Percentiles rank a stretch among this genome's conserved stretches.
phyloP scores from a whole-genome alignment of 2,329 filamentous ascomycete species.

The Nothophoma quercina region DNA sequence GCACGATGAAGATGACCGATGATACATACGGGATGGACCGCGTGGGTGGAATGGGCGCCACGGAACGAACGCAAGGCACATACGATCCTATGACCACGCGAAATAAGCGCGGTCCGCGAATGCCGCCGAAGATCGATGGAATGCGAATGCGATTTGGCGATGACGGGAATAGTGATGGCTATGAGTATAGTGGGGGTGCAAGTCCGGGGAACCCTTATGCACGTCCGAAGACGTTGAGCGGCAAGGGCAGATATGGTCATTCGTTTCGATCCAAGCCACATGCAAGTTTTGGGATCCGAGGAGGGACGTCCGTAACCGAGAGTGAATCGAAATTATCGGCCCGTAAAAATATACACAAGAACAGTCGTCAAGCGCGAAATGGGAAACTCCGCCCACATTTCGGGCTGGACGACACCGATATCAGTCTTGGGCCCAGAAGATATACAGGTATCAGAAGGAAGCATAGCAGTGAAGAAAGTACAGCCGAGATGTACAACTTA shows the following conservation, averaged over 20 bases:
- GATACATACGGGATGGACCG: neutral
- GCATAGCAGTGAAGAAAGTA: neutral
- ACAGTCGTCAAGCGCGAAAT: neutral
- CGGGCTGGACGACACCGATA: neutral
- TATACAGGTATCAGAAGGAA: neutral
- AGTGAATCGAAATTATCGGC: neutral
- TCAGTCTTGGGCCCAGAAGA: neutral
- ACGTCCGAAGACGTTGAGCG: slow-evolving; percentile 6
- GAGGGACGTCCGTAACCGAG: neutral
- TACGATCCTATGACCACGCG: slow-evolving; percentile 2
- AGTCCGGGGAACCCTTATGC: neutral
- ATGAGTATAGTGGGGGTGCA: neutral
- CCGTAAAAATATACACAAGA: neutral
- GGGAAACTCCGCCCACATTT: neutral
- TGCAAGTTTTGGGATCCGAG: neutral
- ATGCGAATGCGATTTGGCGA: neutral
- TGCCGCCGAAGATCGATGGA: slow-evolving; percentile 4
- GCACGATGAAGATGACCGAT: neutral
- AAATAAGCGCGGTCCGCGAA: slow-evolving; percentile 10
- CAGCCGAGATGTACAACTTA: neutral
- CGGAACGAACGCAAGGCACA: neutral
- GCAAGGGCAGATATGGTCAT: neutral
- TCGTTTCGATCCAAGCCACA: neutral
- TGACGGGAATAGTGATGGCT: neutral
- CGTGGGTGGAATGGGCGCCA: neutral